Evolutionary conservation across 371 early-diverging fungal species (phyloP), one percentile per base, ranked within the genome.

Genomic region (Mortierella sp.): DNA sequence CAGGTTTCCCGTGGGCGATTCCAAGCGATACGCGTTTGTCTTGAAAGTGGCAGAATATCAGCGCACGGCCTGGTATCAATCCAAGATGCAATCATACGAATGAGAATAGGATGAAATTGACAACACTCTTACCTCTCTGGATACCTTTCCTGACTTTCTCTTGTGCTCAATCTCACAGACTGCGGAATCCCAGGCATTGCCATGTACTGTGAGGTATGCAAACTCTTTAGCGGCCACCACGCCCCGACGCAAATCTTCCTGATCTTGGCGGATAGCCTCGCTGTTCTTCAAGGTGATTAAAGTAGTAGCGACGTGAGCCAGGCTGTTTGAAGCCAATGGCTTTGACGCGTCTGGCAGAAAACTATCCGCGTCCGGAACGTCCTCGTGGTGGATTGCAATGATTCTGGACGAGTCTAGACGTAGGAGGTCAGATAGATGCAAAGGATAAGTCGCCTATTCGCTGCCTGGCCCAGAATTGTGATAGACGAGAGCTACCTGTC

Each of bases 121-220:
- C n/a, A n/a, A n/a, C n/a, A n/a, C n/a, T n/a, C n/a, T 29, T 60
- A 79, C 80, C 78, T 82, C 82, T 45, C 69, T 31, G 27, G 66
- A 54, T 2, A 82, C 71, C 48, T 81, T 81, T 24, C 81, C 81
- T 16, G 71, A 73, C 58, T 80, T 82, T 46, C 79, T 57, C 60
- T 80, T 82, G 51, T 81, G 81, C 60, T 80, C 70, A 14, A 82
- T 50, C 24, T 78, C 80, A 21, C 79, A 76, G 7, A 78, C 68
- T 1, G 68, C 76, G 27, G 76, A 74, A 5, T 74, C 68, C 76
- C 76, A 74, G 0, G 61, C 57, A 17, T 74, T 74, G 1, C 68
- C 68, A 24, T 60, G 50, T 1, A 63, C 64, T 1, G 68, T 55
- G 1, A 74, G 58, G 12, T 74, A 74, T 2, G 28, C 54, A 57